Percentiles rank a stretch among this genome's conserved stretches.
Evolutionary conservation across 2,329 filamentous ascomycete species (phyloP).

Genomic region (Ophiostoma sp.): DNA sequence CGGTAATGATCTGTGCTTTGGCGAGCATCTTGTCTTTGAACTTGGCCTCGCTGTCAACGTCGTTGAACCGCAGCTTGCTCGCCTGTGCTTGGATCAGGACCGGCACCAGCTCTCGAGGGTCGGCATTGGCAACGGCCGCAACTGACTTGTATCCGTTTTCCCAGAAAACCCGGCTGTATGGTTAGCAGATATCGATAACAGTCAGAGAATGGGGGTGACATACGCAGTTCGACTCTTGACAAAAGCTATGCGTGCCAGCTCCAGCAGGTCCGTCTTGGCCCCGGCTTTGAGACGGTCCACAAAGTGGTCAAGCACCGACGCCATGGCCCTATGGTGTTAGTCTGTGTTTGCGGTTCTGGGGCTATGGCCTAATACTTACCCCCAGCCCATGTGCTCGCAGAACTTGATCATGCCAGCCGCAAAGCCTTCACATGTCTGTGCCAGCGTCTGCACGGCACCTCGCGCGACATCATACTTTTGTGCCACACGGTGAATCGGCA

Average conservation of each 20-base stretch:
- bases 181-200: conserved; percentile 8
- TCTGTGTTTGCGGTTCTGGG: not conserved
- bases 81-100: conserved; percentile 66
- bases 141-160: conserved; percentile 69
- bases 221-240: conserved; percentile 71
- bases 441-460: conserved; percentile 64
- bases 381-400: conserved; percentile 71
- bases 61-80: conserved; percentile 35
- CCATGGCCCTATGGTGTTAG: conserved; percentile 45
- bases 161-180: conserved; percentile 54
- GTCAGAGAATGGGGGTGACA: conserved; percentile 23
- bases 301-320: conserved; percentile 68
- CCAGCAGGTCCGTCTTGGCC: conserved; percentile 63
- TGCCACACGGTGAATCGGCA: conserved; percentile 64
- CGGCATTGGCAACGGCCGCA: conserved; percentile 62
- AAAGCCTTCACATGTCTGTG: conserved; percentile 72
- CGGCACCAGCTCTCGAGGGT: conserved; percentile 61
- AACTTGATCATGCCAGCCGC: conserved; percentile 75
- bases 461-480: conserved; percentile 65
- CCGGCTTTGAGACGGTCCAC: conserved; percentile 67
- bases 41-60: conserved; percentile 17
- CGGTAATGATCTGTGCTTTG: conserved; percentile 63
- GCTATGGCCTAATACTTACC: conserved; percentile 31
- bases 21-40: conserved; percentile 18
- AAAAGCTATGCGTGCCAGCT: conserved; percentile 65